phyloP scores from a whole-genome alignment of 352 stramenopile species.

The Globisporangium echinulatum region DNA sequence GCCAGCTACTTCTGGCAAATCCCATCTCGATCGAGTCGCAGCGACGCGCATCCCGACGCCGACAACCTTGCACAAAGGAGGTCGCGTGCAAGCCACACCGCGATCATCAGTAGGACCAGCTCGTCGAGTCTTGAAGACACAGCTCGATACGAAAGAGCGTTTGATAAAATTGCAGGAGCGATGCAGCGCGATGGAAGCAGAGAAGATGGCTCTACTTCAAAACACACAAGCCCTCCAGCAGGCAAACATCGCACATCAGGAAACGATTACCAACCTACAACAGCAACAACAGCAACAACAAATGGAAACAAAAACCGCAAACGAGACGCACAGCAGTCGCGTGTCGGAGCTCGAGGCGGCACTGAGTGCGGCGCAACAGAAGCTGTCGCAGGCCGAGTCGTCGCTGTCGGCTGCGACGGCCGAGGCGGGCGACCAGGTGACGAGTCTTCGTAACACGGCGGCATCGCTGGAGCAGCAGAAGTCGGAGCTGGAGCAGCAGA shows the following conservation, averaged over 20 bases:
- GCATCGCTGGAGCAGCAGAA: conserved; percentile 19
- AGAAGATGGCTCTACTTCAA: conserved; percentile 1
- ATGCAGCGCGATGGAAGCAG: conserved; percentile 1
- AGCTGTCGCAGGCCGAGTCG: conserved; percentile 9
- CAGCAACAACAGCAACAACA: neutral
- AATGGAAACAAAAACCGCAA: neutral
- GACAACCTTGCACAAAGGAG: neutral
- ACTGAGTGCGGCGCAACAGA: conserved; percentile 6
- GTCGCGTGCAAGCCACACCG: neutral
- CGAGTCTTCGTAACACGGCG: conserved; percentile 16
- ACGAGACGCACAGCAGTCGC: neutral
- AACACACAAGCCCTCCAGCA: too few species aligned
- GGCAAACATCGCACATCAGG: neutral
- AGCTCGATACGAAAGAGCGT: neutral
- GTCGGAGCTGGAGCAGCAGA: conserved; percentile 14
- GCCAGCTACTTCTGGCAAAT: neutral
- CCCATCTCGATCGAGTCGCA: neutral
- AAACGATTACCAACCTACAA: neutral
- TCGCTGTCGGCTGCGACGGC: conserved; percentile 16
- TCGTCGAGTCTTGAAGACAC: neutral
- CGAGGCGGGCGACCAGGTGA: conserved; percentile 15
- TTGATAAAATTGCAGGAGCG: conserved; percentile 7
- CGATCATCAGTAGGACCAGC: neutral
- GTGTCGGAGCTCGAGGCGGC: conserved; percentile 13
- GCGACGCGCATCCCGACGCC: neutral